Evolutionary conservation across 1,139 yeast genomes (phyloP).

Genomic region (Zygosaccharomyces pseudobailii): DNA sequence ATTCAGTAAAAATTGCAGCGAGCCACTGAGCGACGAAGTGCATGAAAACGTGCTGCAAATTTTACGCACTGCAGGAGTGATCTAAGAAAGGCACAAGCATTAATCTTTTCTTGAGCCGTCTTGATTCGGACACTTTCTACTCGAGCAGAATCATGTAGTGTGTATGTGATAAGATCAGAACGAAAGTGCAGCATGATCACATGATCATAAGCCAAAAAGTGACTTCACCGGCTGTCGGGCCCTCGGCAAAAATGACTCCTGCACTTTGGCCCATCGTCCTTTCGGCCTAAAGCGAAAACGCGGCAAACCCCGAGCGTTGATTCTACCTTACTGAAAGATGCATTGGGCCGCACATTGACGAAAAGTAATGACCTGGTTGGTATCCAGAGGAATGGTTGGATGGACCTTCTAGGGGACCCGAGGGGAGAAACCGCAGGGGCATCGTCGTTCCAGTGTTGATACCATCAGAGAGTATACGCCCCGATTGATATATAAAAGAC

Average conservation of each 20-base stretch:
- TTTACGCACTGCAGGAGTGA: conserved; percentile 1
- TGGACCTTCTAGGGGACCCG: background rate
- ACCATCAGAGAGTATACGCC: background rate
- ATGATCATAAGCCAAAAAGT: background rate
- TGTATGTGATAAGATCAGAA: background rate
- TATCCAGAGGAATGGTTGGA: background rate
- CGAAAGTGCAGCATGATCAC: background rate
- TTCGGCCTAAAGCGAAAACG: conserved; percentile 6
- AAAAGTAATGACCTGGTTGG: background rate
- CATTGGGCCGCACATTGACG: background rate
- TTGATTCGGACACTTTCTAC: background rate
- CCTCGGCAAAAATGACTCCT: background rate
- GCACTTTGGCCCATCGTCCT: background rate
- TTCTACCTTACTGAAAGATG: background rate
- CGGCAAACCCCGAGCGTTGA: background rate
- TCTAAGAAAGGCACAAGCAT: background rate
- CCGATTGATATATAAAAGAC: background rate
- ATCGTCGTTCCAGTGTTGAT: background rate
- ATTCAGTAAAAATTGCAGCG: conserved; percentile 43
- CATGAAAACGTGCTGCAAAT: background rate
- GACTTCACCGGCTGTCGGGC: background rate
- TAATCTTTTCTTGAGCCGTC: background rate
- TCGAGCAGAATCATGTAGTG: background rate
- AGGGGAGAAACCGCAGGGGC: background rate
- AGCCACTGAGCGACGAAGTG: background rate